These are phyloP conservation scores for Termitomyces bulborhizus DNA, from an alignment of 768 basidiomycete genomes.

Conservation along the genomic window DNA sequence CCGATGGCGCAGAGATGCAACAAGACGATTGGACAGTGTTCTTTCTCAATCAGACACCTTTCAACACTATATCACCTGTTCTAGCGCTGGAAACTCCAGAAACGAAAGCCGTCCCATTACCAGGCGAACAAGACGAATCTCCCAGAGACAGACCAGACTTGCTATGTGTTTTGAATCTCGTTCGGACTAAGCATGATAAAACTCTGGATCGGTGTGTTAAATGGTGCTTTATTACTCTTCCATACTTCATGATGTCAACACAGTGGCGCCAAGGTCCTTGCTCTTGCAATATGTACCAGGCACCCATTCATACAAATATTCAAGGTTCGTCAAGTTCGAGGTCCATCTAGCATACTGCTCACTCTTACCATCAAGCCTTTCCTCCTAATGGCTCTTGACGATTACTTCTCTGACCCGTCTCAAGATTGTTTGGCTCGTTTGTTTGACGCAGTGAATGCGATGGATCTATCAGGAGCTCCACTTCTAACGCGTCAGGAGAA, in stretches of 20 bases:
- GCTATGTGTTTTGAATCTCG: slow-evolving; percentile 85
- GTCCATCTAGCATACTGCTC: not conserved
- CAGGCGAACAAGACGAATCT: slow-evolving; percentile 26
- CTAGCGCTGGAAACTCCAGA: slow-evolving; percentile 63
- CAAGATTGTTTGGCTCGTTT: slow-evolving; percentile 86
- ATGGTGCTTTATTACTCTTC: slow-evolving; percentile 12
- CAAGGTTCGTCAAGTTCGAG: slow-evolving; percentile 46
- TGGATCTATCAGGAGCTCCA: slow-evolving; percentile 80
- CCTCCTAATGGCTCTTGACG: slow-evolving; percentile 88
- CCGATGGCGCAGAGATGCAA: slow-evolving; percentile 94
- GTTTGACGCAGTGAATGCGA: slow-evolving; percentile 90
- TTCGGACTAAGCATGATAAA: slow-evolving; percentile 88
- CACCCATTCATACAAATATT: slow-evolving; percentile 96
- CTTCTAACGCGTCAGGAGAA: slow-evolving; percentile 76
- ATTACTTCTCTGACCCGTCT: slow-evolving; percentile 87
- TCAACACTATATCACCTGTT: slow-evolving; percentile 81
- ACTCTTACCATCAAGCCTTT: slow-evolving; percentile 57
- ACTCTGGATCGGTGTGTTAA: slow-evolving; percentile 57
- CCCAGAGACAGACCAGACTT: slow-evolving; percentile 41
- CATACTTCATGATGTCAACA: not conserved
- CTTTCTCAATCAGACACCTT: slow-evolving; percentile 91
- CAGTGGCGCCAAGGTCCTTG: slow-evolving; percentile 92
- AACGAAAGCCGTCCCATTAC: slow-evolving; percentile 26
- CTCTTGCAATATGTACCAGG: slow-evolving; percentile 88
- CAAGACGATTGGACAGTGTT: slow-evolving; percentile 98